These are phyloP conservation scores for Claviceps africana DNA, from an alignment of 2,329 filamentous ascomycete species.

Conservation along the genomic window DNA sequence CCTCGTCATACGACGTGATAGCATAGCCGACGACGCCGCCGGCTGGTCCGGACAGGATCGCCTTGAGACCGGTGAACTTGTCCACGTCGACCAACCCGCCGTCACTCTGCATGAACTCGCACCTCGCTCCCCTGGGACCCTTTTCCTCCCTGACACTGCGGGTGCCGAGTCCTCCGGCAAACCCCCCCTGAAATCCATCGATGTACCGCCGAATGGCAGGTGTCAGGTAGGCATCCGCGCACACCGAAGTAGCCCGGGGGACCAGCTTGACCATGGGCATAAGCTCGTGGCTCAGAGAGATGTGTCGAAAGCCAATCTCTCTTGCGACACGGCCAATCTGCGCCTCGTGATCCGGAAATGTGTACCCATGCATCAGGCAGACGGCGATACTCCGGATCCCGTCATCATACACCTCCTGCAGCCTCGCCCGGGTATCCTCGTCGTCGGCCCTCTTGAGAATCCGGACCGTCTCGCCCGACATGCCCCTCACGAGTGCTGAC, in stretches of 20 bases:
- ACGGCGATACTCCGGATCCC: constrained; percentile 42
- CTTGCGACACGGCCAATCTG: constrained; percentile 21
- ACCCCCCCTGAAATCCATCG: constrained; percentile 21
- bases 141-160: constrained; percentile 55
- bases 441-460: constrained; percentile 48
- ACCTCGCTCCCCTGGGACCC: constrained; percentile 35
- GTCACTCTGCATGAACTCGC: constrained; percentile 60
- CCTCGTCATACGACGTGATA: constrained; percentile 54
- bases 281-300: constrained; percentile 22
- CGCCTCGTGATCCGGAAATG: constrained; percentile 41
- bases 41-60: constrained; percentile 62
- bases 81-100: constrained; percentile 38
- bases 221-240: constrained; percentile 29
- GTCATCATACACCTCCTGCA: constrained; percentile 45
- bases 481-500: constrained; percentile 46
- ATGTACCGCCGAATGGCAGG: constrained; percentile 24
- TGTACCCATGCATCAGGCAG: constrained; percentile 60
- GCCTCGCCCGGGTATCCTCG: constrained; percentile 35
- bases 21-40: constrained; percentile 67
- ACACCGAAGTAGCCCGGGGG: constrained; percentile 28
- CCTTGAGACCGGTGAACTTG: constrained; percentile 53
- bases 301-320: constrained; percentile 29
- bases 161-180: constrained; percentile 20
- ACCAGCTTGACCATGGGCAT: constrained; percentile 31
- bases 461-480: constrained; percentile 55